Evolutionary conservation across 805 yeast genomes (phyloP).

Genomic region (Saturnispora serradocipensis): DNA sequence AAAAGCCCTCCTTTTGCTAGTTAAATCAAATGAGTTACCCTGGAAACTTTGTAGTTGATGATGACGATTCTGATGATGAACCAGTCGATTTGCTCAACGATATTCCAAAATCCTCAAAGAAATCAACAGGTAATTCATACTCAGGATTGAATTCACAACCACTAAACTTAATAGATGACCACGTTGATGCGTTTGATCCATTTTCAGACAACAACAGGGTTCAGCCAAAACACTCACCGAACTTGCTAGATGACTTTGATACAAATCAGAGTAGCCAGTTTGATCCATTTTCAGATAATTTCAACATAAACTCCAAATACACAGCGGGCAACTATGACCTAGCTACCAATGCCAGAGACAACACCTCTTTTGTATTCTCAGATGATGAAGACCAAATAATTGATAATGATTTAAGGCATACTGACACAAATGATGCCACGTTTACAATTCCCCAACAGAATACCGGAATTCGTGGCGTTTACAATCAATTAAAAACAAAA

Average conservation of each 20-base stretch:
- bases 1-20: background rate
- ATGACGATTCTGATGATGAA: slow-evolving; percentile 13
- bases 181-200: slow-evolving; percentile 10
- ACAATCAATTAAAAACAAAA: slow-evolving; percentile 21
- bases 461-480: slow-evolving; percentile 24
- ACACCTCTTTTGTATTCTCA: slow-evolving; percentile 8
- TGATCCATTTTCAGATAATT: slow-evolving; percentile 6
- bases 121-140: background rate
- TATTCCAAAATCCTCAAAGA: background rate
- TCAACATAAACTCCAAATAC: slow-evolving; percentile 6
- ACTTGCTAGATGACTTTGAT: background rate
- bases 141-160: background rate
- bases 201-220: slow-evolving; percentile 9
- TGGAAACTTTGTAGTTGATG: slow-evolving; percentile 11
- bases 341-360: background rate
- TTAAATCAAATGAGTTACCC: slow-evolving; percentile 8
- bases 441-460: slow-evolving; percentile 9
- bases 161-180: slow-evolving; percentile 1
- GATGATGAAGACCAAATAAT: slow-evolving; percentile 11
- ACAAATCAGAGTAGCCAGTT: background rate
- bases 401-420: slow-evolving; percentile 6
- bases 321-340: background rate
- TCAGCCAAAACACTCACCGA: background rate
- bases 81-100: slow-evolving; percentile 16
- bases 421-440: slow-evolving; percentile 6